phyloP scores from a whole-genome alignment of 345 rosid species.

The Heritiera fomes region DNA sequence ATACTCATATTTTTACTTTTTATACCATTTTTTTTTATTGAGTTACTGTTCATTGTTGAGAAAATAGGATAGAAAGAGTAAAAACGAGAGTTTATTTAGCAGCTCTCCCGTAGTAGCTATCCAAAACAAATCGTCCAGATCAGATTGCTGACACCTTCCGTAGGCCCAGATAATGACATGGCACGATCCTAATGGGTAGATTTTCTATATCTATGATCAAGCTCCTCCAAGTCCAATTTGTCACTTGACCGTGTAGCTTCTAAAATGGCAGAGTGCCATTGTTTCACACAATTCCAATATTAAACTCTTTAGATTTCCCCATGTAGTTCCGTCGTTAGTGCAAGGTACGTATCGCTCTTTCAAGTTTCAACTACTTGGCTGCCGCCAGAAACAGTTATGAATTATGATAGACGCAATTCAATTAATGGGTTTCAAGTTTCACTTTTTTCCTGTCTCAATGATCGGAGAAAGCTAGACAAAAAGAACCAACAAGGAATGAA shows the following conservation, averaged over 20 bases:
- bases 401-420: background rate
- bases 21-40: no score
- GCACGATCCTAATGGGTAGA: background rate
- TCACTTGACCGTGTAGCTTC: constrained; percentile 1
- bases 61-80: no score
- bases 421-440: background rate
- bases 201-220: background rate
- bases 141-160: background rate
- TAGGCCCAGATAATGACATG: constrained; percentile 1
- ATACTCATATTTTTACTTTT: no score
- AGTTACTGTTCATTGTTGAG: no score
- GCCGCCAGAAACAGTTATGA: constrained; percentile 22
- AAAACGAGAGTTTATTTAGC: no score
- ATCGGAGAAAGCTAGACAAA: constrained; percentile 30
- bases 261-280: background rate
- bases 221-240: background rate
- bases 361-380: constrained; percentile 13
- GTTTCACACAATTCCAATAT: background rate
- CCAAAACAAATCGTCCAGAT: background rate
- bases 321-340: background rate
- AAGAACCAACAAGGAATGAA: background rate
- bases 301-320: background rate
- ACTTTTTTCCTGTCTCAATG: constrained; percentile 11
- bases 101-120: no score
- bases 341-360: background rate